Conservation (phyloP, 352 stramenopile genomes). For the Phytophthora cactorum region DNA sequence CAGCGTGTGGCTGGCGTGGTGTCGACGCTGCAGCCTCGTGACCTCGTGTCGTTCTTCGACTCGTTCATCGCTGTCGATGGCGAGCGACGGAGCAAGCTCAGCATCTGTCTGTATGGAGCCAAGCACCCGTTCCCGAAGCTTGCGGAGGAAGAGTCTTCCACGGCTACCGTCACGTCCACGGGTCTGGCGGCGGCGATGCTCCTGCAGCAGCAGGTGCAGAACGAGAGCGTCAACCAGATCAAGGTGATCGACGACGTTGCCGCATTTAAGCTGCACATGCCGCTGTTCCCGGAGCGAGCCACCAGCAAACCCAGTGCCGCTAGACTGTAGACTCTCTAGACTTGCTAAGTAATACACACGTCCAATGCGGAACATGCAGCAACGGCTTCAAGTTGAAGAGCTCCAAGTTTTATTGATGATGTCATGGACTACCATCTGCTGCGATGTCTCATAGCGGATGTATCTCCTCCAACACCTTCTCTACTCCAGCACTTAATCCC, state of each 20-base stretch:
- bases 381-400: conserved; percentile 8
- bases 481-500: not conserved
- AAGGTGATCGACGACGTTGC: conserved; percentile 55
- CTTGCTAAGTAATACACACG: too few relatives aligned
- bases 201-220: conserved; percentile 35
- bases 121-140: conserved; percentile 54
- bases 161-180: conserved; percentile 12
- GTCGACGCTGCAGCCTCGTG: conserved; percentile 45
- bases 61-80: conserved; percentile 45
- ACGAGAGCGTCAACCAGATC: conserved; percentile 5
- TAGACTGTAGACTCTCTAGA: conserved; percentile 21
- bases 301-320: conserved; percentile 17
- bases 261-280: conserved; percentile 71
- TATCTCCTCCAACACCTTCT: not conserved
- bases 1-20: conserved; percentile 60
- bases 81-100: conserved; percentile 56
- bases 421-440: conserved; percentile 7
- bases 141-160: not conserved
- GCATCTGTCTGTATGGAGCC: conserved; percentile 56
- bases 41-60: conserved; percentile 74
- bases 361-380: not conserved
- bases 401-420: conserved; percentile 16
- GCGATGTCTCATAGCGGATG: conserved; percentile 12
- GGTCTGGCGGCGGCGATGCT: conserved; percentile 45
- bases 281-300: conserved; percentile 64